These are phyloP conservation scores for Solanum medicagineum DNA, from an alignment of 257 asterid species.

Conservation along the genomic window DNA sequence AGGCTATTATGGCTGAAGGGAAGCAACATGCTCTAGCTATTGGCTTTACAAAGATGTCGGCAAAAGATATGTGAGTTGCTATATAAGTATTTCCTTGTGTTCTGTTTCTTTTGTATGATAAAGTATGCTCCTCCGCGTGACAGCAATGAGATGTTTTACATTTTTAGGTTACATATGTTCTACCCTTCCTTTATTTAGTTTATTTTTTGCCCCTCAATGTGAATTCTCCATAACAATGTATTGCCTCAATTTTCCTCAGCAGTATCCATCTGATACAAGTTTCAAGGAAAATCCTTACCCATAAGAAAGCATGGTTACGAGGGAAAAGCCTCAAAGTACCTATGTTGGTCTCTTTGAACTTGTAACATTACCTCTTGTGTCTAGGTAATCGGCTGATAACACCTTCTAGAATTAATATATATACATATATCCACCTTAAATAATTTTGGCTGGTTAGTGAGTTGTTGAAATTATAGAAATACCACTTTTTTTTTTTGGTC, in stretches of 20 bases:
- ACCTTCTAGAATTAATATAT: not conserved
- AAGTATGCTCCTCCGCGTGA: not conserved
- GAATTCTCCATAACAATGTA: not conserved
- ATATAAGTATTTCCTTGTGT: not conserved
- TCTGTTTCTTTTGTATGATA: not conserved
- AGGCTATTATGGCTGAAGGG: conserved; percentile 99
- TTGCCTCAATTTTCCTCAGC: not conserved
- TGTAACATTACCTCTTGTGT: not conserved
- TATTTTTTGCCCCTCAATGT: not conserved
- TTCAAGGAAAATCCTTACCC: not conserved
- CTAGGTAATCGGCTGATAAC: not conserved
- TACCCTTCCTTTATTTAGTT: not conserved
- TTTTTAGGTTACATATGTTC: not conserved
- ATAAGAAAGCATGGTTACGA: not conserved
- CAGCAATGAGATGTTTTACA: not conserved
- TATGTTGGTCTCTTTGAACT: not conserved
- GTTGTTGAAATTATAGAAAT: not conserved
- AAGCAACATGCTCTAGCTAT: conserved; percentile 97
- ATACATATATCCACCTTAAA: not conserved
- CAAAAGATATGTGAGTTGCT: conserved; percentile 75
- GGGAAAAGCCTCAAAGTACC: not conserved
- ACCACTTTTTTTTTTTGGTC: not conserved
- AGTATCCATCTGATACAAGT: not conserved
- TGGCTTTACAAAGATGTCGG: conserved; percentile 96
- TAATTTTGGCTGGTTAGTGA: not conserved